Base-by-base conservation (phyloP, 176 grass and related monocot genomes). In the Ananas comosus region DNA sequence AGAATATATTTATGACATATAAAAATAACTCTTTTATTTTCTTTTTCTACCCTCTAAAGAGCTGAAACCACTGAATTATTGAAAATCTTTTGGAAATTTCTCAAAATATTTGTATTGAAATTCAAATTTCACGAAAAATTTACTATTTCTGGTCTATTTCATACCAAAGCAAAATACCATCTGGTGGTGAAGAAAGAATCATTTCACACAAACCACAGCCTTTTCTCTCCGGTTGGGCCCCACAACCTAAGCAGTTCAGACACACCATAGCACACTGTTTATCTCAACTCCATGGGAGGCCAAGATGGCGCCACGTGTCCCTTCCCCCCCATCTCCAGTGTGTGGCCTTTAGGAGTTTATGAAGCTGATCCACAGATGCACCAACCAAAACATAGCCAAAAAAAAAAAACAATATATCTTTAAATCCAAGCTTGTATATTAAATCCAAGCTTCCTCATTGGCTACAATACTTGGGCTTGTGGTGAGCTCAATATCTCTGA, bases 281-380 rank as follows among this genome's bases (percentile, higher is more conserved):
- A 61, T 61, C 56, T 61, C 14, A 61, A 16, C 56, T 18, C 17
- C 0, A 61, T 19, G 76, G 80, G 13, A 64, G 83, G 86, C 68
- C 29, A 51, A 27, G 64, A 77, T 64, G 25, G 2, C 9, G 78
- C 88, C 80, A 87, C 74, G 78, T 70, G 72, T 77, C 53, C 59
- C 49, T 6, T 12, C 11, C 12, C 50, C 83, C 78, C 72, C 76
- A 96, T 96, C 91, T 25, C 74, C 76, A 87, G 70, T 70, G 91
- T 87, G 91, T 96, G 91, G 91, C 79, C 77, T 25, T 19, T 29
- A 12, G 19, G 65, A 74, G 13, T 61, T 80, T 61, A 49, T 48
- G 25, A 73, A 78, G 81, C 69, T 83, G 66, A 87, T 87, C 91
- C 91, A 90, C 84, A 90, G 58, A 73, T 25, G 53, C 50, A 23